These are phyloP conservation scores for Pythium apleroticum DNA, from an alignment of 352 stramenopile species.

Conservation along the genomic window DNA sequence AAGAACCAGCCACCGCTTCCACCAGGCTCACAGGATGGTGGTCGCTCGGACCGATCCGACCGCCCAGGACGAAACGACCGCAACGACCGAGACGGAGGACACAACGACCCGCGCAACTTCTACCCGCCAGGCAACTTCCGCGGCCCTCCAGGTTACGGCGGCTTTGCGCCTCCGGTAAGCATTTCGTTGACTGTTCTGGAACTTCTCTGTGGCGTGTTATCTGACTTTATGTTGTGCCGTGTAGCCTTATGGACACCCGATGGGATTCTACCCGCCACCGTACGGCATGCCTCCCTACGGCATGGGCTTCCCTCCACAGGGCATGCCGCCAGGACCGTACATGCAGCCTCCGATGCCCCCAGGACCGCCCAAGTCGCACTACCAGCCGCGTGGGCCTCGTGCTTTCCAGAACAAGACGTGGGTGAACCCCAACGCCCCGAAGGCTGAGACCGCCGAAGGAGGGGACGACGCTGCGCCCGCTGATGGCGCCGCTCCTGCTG, in stretches of 20 bases:
- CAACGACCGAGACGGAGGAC: constrained; percentile 12
- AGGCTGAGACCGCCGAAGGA: constrained; percentile 38
- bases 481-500: not conserved
- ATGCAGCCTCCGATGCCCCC: constrained; percentile 29
- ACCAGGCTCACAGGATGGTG: constrained; percentile 26
- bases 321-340: constrained; percentile 36
- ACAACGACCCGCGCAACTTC: constrained; percentile 16
- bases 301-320: constrained; percentile 71
- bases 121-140: constrained; percentile 52
- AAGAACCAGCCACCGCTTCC: constrained; percentile 28
- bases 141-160: constrained; percentile 63
- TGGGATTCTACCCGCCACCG: constrained; percentile 69
- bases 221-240: constrained; percentile 1
- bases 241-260: constrained; percentile 65
- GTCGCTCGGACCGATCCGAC: constrained; percentile 24
- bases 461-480: constrained; percentile 26
- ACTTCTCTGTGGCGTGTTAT: not conserved
- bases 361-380: constrained; percentile 24
- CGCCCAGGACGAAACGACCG: constrained; percentile 24
- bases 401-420: constrained; percentile 83
- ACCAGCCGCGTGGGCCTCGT: constrained; percentile 40
- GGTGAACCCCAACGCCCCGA: constrained; percentile 80
- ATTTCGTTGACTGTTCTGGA: not conserved
- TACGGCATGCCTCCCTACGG: constrained; percentile 72
- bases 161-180: constrained; percentile 55